phyloP scores from a whole-genome alignment of 2,329 filamentous ascomycete genomes.

The Sporothrix pseudoabietina region DNA sequence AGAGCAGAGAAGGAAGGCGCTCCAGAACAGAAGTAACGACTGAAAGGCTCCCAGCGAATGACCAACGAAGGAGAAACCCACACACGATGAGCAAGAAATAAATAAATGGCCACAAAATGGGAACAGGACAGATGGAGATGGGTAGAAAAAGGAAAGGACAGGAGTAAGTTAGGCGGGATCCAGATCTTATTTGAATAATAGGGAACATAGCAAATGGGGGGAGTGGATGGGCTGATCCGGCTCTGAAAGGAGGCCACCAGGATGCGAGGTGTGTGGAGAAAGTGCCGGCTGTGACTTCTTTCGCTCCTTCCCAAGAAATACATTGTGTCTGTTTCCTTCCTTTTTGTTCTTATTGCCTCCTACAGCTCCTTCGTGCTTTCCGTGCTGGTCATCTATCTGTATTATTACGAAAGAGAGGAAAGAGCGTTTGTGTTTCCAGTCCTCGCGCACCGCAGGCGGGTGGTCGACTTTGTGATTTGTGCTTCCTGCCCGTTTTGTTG shows the following conservation, averaged over 20 bases:
- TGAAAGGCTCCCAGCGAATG: background rate
- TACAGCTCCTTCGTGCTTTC: background rate
- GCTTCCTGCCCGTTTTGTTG: conserved; percentile 12
- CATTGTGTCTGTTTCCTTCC: background rate
- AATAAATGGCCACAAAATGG: background rate
- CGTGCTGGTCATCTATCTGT: background rate
- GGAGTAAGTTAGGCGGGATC: conserved; percentile 25
- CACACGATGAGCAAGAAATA: background rate
- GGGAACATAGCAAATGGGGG: conserved; percentile 19
- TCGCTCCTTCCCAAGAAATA: background rate
- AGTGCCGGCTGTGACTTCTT: background rate
- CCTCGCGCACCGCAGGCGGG: background rate
- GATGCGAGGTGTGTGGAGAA: conserved; percentile 20
- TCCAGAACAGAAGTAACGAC: conserved; percentile 10
- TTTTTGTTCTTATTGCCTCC: background rate
- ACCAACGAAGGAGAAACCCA: background rate
- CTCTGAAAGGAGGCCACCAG: conserved; percentile 18
- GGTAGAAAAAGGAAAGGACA: conserved; percentile 10
- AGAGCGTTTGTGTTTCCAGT: conserved; percentile 2
- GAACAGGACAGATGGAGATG: conserved; percentile 2
- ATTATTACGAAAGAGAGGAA: background rate
- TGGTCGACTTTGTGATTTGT: background rate
- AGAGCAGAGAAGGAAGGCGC: background rate
- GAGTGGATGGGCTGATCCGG: conserved; percentile 22
- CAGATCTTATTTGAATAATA: conserved; percentile 24